Base-by-base conservation (phyloP, 495 filamentous ascomycete genomes). In the Tuber indicum region DNA sequence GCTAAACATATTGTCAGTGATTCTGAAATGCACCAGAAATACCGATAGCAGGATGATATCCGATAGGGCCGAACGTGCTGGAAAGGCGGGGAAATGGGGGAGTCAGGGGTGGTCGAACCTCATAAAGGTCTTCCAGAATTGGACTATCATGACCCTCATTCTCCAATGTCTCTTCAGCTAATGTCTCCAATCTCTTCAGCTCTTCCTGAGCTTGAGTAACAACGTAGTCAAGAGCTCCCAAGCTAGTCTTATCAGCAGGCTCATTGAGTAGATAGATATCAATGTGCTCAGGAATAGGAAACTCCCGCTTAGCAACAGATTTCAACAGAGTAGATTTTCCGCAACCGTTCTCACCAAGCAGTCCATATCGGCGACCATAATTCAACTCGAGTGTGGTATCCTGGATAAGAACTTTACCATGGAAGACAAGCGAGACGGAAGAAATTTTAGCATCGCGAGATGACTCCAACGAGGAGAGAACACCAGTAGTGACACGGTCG, bases 261-360 rank as follows among this genome's bases (percentile, higher is more conserved):
- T 99, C 93, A 86, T 99, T 98, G 78, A 99, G 87, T 39, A 99
- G 90, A 86, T 99, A 99, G 85, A 99, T 96, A 87, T 99, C 96
- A 85, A 98, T 88, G 85, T 98, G 95, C 6, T 98, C 94, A 71
- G 96, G 96, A 81, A 99, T 92, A 45, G 96, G 96, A 84, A 90
- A 99, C 86, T 99, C 96, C 84, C 96, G 92, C 81, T 90, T 90
- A 82, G 91, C 92, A 85, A 99, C 97, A 76, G 96, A 91, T 88
- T 98, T 98, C 81, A 99, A 89, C 0, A 98, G 86, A 17, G 96
- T 99, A 78, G 94, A 97, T 87, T 99, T 99, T 83, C 96, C 96
- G 83, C 96, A 99, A 73, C 96, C 96, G 90, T 99, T 99, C 88
- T 99, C 96, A 82, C 96, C 96, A 75, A 99, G 86, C 73, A 99